Base-by-base conservation (phyloP, 2,329 filamentous ascomycete species). In the Pyrenophora teres region DNA sequence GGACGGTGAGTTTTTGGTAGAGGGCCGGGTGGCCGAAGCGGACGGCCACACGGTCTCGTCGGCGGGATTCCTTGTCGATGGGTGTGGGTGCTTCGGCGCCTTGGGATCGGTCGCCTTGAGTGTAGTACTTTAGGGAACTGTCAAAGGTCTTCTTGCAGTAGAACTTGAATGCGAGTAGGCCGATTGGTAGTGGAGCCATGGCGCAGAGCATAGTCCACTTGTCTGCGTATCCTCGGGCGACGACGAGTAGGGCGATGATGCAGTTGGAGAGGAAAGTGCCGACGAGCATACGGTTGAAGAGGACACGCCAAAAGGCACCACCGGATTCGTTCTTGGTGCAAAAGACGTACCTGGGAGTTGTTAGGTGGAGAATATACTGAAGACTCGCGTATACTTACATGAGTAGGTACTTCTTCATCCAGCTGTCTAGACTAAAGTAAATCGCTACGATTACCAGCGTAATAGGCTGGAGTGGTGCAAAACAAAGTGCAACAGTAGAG, bases 311-410 rank as follows among this genome's bases (percentile, higher is more conserved):
- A 70, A 91, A 96, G 71, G 89, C 84, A 43, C 94, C 94, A 7
- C 92, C 94, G 0, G 92, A 97, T 70, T 99, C 94, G 23, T 88
- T 96, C 78, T 97, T 99, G 40, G 94, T 99, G 59, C 96, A 84
- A 69, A 97, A 97, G 59, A 97, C 88, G 75, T 99, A 55, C 52
- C 52, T 55, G 27, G 10, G 10, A 9, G 12, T n/a, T 10, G 13
- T 50, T 6, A 50, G 47, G 2, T 12, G 13, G 10, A 2, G 39
- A 4, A 25, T 16, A 6, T 7, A 9, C 2, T 13, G 18, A 4
- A 4, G 13, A 15, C 35, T 1, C n/a, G 13, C 13, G 2, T 2
- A 12, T 13, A 45, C 52, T 44, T 27, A 96, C 60, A 97, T 82
- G 33, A 97, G 77, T 39, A 97, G 80, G 69, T 99, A 99, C 76